phyloP scores from a whole-genome alignment of 2,329 filamentous ascomycete genomes.

The Cladosporium velox region DNA sequence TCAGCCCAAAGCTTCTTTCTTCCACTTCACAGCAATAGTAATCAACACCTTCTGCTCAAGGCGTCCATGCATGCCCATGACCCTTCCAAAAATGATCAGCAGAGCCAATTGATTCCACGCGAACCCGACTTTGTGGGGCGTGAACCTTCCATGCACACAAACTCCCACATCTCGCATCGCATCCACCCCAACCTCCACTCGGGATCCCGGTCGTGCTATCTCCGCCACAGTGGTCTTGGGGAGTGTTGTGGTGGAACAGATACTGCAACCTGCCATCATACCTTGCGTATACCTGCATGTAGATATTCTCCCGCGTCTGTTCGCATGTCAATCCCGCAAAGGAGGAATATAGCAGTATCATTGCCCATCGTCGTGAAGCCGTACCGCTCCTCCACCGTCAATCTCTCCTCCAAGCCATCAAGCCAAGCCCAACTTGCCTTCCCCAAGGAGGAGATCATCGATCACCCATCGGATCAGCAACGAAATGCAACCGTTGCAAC shows the following conservation, averaged over 20 bases:
- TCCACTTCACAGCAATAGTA: background rate
- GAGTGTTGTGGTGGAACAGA: background rate
- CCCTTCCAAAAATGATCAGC: background rate
- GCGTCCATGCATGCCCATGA: background rate
- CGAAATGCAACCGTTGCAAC: conserved; percentile 1
- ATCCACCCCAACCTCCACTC: background rate
- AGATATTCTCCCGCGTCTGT: too few relatives aligned
- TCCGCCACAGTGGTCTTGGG: background rate
- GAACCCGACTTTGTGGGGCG: conserved; percentile 1
- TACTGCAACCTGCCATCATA: background rate
- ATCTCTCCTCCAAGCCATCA: background rate
- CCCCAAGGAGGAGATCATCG: background rate
- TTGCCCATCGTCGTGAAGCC: background rate
- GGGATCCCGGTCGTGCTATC: background rate
- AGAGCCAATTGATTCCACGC: conserved; percentile 3
- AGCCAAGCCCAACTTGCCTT: background rate
- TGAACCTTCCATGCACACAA: conserved; percentile 2
- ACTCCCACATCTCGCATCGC: background rate
- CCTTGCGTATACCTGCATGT: background rate
- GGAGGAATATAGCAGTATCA: too few relatives aligned
- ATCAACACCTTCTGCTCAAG: background rate
- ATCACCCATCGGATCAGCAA: background rate
- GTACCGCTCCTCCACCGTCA: too few relatives aligned
- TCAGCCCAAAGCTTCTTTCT: background rate
- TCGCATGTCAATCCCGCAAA: background rate